Base-by-base conservation (phyloP, 2,329 filamentous ascomycete species). In the Trichoderma koningii region DNA sequence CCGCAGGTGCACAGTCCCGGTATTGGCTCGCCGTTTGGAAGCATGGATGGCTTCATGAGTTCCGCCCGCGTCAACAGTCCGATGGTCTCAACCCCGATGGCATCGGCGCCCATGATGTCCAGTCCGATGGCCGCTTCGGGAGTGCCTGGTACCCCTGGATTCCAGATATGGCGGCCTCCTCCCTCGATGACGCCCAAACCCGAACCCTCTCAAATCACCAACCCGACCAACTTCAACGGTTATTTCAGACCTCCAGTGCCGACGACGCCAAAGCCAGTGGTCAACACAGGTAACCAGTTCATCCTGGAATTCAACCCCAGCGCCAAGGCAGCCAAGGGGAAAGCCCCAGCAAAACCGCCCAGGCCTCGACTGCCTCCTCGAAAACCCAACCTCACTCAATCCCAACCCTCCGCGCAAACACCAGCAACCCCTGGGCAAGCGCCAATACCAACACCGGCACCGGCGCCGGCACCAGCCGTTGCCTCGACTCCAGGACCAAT, bases 241-340 rank as follows among this genome's bases (percentile, higher is more conserved):
- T 77, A 75, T 66, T 76, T 74, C 59, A 77, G 76, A 56, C 78
- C 78, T 7, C 77, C 78, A 1, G 70, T 78, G 10, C 77, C 78
- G 30, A 75, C 77, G 38, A 77, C 75, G 41, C 75, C 76, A 10
- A 80, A 80, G 66, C 75, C 78, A 12, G 70, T 74, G 34, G 71
- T 78, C 62, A 74, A 72, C 53, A 67, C 69, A 26, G 72, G 71
- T 15, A 77, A 71, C 57, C 77, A 78, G 64, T 73, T 78, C 55
- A 75, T 78, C 28, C 66, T 78, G 60, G 76, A 78, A 63, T 71
- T 77, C 62, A 76, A 76, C 64, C 71, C 73, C 5, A 67, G 66
- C 17, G 68, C 71, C 23, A 76, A 73, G 45, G 68, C 69, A 45
- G 68, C 69, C 47, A 77, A 77, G 63, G 75, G 71, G 12, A 78